Evolutionary conservation across 768 basidiomycete genomes (phyloP), one percentile per base, ranked within the genome.

Genomic region (Cystobasidium ongulense): DNA sequence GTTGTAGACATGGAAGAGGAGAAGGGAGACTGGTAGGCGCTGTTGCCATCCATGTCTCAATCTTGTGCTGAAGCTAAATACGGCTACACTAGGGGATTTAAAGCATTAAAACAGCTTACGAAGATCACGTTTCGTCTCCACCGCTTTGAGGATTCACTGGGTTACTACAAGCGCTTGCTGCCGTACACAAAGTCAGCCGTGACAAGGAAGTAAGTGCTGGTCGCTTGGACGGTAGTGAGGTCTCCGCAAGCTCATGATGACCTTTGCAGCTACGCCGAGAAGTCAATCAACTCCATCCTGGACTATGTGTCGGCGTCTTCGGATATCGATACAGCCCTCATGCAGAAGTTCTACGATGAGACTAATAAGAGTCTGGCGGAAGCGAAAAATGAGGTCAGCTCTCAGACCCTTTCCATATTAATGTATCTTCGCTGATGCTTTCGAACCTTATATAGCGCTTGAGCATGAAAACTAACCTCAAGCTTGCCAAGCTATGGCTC

Each of bases 221-320:
- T 57, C 15, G 57, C 17, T 52, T 3, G 35, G 13, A 1, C 36
- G 33, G 29, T n/a, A 18, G 15, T 38, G 33, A 10, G 23, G 62
- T 63, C 10, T 36, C 31, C 29, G n/a, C 5, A 59, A 29, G 13
- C 21, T 38, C 13, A 38, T 36, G 15, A 23, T 43, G 13, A 18
- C 31, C 62, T 23, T 1, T 46, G 50, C 29, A 64, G 66, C 80
- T 91, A 95, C 79, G 93, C 95, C 13, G 96, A 99, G 82, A 99
- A 98, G 84, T 90, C 91, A 21, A 99, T 99, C 84, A 99, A 99
- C 80, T 90, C 91, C 71, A 96, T 99, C 76, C 84, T 99, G 76
- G 96, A 99, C 81, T 98, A 98, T 77, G 96, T 98, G 46, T 76
- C 77, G 27, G 76, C 73, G 17, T 75, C 76, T 57, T 67, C 75